A percentile compares a stretch with the other conserved stretches of the same genome.
phyloP scores from a whole-genome alignment of 139 green algal species.

The Micromonas commoda region DNA sequence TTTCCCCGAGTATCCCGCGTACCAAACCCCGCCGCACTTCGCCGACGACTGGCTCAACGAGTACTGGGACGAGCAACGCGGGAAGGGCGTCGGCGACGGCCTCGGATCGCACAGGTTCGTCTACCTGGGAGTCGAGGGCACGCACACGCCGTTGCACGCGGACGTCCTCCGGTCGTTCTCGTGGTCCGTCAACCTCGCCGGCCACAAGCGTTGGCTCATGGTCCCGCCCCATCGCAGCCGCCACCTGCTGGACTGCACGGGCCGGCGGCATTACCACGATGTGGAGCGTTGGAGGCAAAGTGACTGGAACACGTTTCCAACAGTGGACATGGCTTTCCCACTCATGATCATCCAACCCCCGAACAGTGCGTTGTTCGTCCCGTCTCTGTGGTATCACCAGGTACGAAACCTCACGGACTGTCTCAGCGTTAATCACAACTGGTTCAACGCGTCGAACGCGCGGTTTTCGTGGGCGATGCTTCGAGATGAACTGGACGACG shows the following conservation, averaged over 20 bases:
- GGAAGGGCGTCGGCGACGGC: not conserved
- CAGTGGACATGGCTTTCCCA: constrained; percentile 7
- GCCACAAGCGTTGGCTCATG: constrained; percentile 57
- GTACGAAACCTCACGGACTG: constrained; percentile 69
- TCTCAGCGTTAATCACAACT: constrained; percentile 83
- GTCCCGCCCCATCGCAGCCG: constrained; percentile 46
- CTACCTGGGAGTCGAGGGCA: constrained; percentile 70
- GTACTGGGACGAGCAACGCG: constrained; percentile 51
- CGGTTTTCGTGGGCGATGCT: not conserved
- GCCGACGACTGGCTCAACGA: constrained; percentile 83
- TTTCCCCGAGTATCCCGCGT: constrained; percentile 56
- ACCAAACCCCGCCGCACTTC: constrained; percentile 60
- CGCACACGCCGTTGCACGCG: constrained; percentile 68
- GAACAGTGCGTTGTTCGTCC: constrained; percentile 80
- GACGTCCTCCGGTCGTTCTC: constrained; percentile 78
- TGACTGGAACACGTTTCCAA: not conserved
- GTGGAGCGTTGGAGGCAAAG: no score
- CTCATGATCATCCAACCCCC: constrained; percentile 52
- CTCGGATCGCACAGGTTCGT: constrained; percentile 70
- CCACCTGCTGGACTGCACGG: not conserved
- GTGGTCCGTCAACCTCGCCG: constrained; percentile 70
- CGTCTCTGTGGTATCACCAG: constrained; percentile 76
- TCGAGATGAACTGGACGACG: not conserved
- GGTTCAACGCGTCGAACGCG: constrained; percentile 34
- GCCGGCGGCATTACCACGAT: not conserved